Percentiles rank a stretch among this genome's conserved stretches.
Conservation (phyloP, 2,329 filamentous ascomycete species). For the Clarireedia monteithiana region DNA sequence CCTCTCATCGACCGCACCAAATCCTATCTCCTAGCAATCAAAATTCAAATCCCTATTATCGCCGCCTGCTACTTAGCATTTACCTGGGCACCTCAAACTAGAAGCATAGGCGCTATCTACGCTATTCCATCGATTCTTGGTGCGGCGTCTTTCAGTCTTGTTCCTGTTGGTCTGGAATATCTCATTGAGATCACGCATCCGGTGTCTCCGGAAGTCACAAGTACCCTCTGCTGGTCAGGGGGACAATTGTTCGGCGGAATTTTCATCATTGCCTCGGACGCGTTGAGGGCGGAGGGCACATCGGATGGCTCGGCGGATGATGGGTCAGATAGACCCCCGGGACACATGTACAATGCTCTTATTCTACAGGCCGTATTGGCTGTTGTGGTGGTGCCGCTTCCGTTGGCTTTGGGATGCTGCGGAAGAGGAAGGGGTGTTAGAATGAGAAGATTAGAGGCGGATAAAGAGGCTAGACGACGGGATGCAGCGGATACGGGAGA, state of each 20-base stretch:
- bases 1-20: constrained; percentile 84
- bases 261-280: constrained; percentile 78
- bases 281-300: constrained; percentile 45
- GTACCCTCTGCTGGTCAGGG: constrained; percentile 74
- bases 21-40: constrained; percentile 65
- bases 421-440: constrained; percentile 47
- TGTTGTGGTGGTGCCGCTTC: constrained; percentile 55
- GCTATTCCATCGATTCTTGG: constrained; percentile 70
- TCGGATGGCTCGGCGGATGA: constrained; percentile 33
- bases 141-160: constrained; percentile 68
- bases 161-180: constrained; percentile 82
- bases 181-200: constrained; percentile 84
- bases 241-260: constrained; percentile 80
- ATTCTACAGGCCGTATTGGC: constrained; percentile 73
- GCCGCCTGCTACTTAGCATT: constrained; percentile 67
- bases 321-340: constrained; percentile 44
- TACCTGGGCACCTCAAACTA: constrained; percentile 65
- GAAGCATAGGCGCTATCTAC: constrained; percentile 58
- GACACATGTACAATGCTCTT: constrained; percentile 67
- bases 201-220: constrained; percentile 76
- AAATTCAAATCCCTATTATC: constrained; percentile 66
- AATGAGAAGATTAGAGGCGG: constrained; percentile 40
- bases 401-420: constrained; percentile 63
- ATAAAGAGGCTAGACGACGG: constrained; percentile 17
- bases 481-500: no score